Evolutionary conservation across 225 moss, liverwort and hornwort species (phyloP).

Genomic region (Antitrichia curtipendula): DNA sequence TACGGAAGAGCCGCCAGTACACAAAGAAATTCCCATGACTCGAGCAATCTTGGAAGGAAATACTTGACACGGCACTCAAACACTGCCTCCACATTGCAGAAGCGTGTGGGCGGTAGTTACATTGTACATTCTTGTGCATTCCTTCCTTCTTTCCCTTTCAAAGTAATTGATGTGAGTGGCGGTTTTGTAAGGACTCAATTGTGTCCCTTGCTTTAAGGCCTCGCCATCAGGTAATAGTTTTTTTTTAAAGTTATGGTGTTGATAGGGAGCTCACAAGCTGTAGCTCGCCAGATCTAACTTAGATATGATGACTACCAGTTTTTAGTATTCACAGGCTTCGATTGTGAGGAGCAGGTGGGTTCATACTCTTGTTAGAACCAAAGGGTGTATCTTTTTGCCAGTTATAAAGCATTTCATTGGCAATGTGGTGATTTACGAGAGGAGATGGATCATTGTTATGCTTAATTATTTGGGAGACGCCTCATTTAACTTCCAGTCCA

Average conservation of each 20-base stretch:
- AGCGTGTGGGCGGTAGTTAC: not conserved
- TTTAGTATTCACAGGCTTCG: not conserved
- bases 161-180: constrained; percentile 4
- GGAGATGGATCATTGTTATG: not conserved
- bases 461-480: not conserved
- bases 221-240: not conserved
- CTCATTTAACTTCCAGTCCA: no score
- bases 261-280: not conserved
- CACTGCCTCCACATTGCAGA: not conserved
- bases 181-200: not conserved
- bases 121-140: constrained; percentile 22
- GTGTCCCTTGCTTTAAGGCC: not conserved
- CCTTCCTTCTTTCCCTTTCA: not conserved
- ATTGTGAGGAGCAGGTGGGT: not conserved
- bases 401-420: not conserved
- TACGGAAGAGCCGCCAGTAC: not conserved
- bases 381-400: not conserved
- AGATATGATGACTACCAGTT: not conserved
- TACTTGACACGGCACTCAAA: not conserved
- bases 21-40: not conserved
- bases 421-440: not conserved
- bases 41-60: not conserved
- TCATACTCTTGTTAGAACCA: not conserved
- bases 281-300: not conserved
- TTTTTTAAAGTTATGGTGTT: not conserved